phyloP scores from a whole-genome alignment of 352 stramenopile species.

The Phytophthora melonis region DNA sequence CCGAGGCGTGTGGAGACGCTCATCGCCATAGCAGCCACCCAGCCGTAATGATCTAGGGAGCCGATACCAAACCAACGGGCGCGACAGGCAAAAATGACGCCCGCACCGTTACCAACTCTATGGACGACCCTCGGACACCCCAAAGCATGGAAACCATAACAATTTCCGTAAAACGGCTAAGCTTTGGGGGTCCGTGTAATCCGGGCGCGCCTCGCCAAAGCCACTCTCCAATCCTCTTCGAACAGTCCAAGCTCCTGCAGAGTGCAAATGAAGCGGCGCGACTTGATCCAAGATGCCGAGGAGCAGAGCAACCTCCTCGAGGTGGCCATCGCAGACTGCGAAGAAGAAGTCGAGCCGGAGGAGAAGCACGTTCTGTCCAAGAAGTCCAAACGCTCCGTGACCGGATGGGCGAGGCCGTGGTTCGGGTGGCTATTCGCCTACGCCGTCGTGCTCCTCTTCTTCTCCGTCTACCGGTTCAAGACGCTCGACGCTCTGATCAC shows the following conservation, averaged over 20 bases:
- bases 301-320: not conserved
- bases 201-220: not conserved
- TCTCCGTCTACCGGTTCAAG: not conserved
- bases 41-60: not conserved
- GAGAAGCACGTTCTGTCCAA: not conserved
- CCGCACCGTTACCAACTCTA: conserved; percentile 2
- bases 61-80: not conserved
- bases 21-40: not conserved
- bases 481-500: not conserved
- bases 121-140: not conserved
- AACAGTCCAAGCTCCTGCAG: not conserved
- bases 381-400: not conserved
- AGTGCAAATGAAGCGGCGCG: not conserved
- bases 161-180: not conserved
- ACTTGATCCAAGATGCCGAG: not conserved
- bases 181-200: not conserved
- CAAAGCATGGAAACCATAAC: not conserved
- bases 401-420: not conserved
- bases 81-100: not conserved
- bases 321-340: not conserved
- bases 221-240: not conserved
- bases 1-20: not conserved
- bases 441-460: not conserved
- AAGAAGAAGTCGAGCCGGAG: conserved; percentile 2
- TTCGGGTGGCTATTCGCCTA: conserved; percentile 2